phyloP scores from a whole-genome alignment of 2,329 filamentous ascomycete genomes.

The Cladophialophora immunda region DNA sequence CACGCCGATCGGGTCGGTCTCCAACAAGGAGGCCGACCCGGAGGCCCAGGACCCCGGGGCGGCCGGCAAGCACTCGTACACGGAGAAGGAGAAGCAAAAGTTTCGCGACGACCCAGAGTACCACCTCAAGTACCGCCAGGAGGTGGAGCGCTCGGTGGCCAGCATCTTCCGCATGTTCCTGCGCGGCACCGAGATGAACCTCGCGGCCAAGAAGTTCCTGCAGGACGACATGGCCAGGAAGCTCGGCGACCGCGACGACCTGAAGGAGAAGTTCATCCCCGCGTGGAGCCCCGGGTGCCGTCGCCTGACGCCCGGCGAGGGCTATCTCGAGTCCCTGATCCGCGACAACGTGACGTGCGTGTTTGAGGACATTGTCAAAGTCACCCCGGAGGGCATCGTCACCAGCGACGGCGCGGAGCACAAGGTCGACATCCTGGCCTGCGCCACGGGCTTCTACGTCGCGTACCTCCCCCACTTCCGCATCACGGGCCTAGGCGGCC shows the following conservation, averaged over 20 bases:
- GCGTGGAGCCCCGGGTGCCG: slow-evolving; percentile 52
- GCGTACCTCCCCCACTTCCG: slow-evolving; percentile 55
- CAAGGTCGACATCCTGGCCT: slow-evolving; percentile 48
- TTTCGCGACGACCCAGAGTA: slow-evolving; percentile 34
- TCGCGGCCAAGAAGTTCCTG: slow-evolving; percentile 27
- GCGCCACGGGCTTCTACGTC: slow-evolving; percentile 50
- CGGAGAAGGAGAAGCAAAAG: slow-evolving; percentile 36
- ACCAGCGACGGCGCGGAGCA: slow-evolving; percentile 43
- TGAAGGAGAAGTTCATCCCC: slow-evolving; percentile 39
- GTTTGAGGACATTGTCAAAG: slow-evolving; percentile 40
- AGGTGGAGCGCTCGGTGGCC: slow-evolving; percentile 28
- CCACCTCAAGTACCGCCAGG: slow-evolving; percentile 30
- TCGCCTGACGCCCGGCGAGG: slow-evolving; percentile 55
- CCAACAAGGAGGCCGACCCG: slow-evolving; percentile 39
- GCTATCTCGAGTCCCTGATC: slow-evolving; percentile 36
- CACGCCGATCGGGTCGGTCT: slow-evolving; percentile 32
- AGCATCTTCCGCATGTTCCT: slow-evolving; percentile 32
- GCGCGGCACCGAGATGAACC: slow-evolving; percentile 30
- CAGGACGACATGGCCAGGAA: slow-evolving; percentile 39
- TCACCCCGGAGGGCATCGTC: slow-evolving; percentile 44
- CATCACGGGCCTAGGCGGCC: slow-evolving; percentile 46
- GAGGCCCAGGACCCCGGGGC: slow-evolving; percentile 32
- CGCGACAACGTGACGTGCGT: slow-evolving; percentile 40
- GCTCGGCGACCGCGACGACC: slow-evolving; percentile 36
- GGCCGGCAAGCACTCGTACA: slow-evolving; percentile 36